Evolutionary conservation across 2,329 filamentous ascomycete species (phyloP).

Genomic region (Knufia petricola): DNA sequence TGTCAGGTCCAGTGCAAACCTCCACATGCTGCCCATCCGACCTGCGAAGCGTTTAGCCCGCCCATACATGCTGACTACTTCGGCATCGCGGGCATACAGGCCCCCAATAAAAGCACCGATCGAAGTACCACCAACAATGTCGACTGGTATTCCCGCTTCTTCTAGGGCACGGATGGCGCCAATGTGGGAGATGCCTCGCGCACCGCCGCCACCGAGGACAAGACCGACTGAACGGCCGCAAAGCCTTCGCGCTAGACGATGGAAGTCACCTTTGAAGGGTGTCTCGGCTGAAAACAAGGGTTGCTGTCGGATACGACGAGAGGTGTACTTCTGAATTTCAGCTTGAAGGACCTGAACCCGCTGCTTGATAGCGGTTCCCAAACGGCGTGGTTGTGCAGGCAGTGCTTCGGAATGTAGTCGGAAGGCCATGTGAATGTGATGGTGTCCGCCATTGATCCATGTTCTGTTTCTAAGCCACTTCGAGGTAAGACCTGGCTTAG

Average conservation of each 20-base stretch:
- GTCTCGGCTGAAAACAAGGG: constrained; percentile 85
- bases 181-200: constrained; percentile 82
- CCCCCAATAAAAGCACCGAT: constrained; percentile 94
- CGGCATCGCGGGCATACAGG: constrained; percentile 88
- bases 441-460: constrained; percentile 97
- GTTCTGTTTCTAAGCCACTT: constrained; percentile 85
- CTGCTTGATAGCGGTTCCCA: constrained; percentile 80
- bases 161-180: constrained; percentile 92
- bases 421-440: constrained; percentile 94
- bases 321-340: constrained; percentile 97
- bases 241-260: constrained; percentile 76
- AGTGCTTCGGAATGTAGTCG: constrained; percentile 65
- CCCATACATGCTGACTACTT: constrained; percentile 93
- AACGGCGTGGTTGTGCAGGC: constrained; percentile 57
- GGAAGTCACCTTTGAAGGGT: constrained; percentile 92
- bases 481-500: constrained; percentile 70
- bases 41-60: constrained; percentile 95
- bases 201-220: constrained; percentile 87
- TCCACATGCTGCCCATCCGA: constrained; percentile 98
- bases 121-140: constrained; percentile 89
- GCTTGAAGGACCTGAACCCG: constrained; percentile 89
- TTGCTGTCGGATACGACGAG: constrained; percentile 76
- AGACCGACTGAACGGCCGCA: constrained; percentile 92
- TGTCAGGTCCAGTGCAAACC: constrained; percentile 91
- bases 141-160: constrained; percentile 91